Percentiles rank a stretch among this genome's conserved stretches.
phyloP scores from a whole-genome alignment of 257 asterid genomes.

The Salvia miltiorrhiza region DNA sequence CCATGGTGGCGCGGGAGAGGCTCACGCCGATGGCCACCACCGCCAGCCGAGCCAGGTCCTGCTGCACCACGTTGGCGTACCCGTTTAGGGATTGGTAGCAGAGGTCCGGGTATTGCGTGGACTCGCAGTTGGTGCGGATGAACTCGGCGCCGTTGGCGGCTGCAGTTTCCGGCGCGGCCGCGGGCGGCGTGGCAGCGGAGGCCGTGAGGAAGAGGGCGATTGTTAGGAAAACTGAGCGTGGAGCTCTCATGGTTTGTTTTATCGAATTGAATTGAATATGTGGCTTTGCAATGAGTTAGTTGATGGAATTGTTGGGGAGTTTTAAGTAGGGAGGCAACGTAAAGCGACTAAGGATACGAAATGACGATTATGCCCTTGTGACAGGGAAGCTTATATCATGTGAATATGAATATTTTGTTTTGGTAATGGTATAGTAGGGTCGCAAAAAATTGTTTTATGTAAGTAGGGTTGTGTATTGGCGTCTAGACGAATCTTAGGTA shows the following conservation, averaged over 20 bases:
- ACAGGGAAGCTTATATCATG: conserved; percentile 17
- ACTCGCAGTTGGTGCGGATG: conserved; percentile 61
- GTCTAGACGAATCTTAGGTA: conserved; percentile 4
- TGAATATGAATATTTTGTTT: conserved; percentile 9
- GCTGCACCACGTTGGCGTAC: conserved; percentile 47
- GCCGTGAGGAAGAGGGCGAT: conserved; percentile 25
- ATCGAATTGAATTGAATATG: not conserved
- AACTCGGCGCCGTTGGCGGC: conserved; percentile 37
- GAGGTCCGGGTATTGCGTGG: conserved; percentile 55
- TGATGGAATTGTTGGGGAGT: not conserved
- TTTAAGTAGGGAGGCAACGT: conserved; percentile 19
- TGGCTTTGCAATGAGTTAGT: not conserved
- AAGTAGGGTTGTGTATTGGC: not conserved
- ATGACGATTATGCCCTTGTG: conserved; percentile 29
- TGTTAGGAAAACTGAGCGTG: conserved; percentile 17
- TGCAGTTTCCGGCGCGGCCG: not conserved
- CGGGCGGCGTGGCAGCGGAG: conserved; percentile 14
- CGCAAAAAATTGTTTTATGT: not conserved
- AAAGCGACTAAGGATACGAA: not conserved
- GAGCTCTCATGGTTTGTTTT: conserved; percentile 21
- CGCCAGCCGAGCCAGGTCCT: conserved; percentile 62
- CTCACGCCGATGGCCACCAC: conserved; percentile 57
- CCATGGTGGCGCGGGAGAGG: conserved; percentile 41
- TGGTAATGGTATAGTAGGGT: conserved; percentile 15
- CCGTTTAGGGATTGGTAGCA: conserved; percentile 64